Base-by-base conservation (phyloP, 371 early-diverging fungal species). In the Mucor racemosus region DNA sequence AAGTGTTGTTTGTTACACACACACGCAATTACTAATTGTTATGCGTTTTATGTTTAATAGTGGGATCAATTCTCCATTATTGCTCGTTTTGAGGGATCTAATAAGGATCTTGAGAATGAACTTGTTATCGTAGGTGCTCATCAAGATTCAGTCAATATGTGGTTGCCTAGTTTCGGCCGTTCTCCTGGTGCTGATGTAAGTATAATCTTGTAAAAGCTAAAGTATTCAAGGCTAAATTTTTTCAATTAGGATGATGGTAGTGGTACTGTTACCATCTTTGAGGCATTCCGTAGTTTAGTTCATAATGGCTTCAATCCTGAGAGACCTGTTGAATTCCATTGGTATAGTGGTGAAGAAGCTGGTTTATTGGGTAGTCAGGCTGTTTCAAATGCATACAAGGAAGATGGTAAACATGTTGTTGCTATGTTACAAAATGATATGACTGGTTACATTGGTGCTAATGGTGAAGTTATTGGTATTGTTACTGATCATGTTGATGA, bases 251-350 rank as follows among this genome's bases (percentile, higher is more conserved):
- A 96, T 68, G 94, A 95, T 81, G 97, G 95, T 39, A 90, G 91
- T 62, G 99, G 99, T 11, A 91, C 92, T 0, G 88, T 90, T 4
- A 94, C 96, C 1, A 93, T 94, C 53, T 79, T 96, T 50, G 96
- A 96, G 75, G 88, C 95, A 26, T 91, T 95, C 86, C 87, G 93
- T 35, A 84, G 76, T 39, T 74, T 96, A 3, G 81, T 95, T 35
- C 65, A 78, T 8, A 84, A 80, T 50, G 88, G 86, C 0, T 94
- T 95, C 76, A 80, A 77, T 26, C 97, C 96, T 15, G 73, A 82
- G 44, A 82, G 92, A 60, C 87, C 96, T 15, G 91, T 98, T 39
- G 97, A 97, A 74, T 96, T 97, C 86, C 97, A 97, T 77, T 98
- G 94, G 94, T 97, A 94, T 68, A 90, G 94, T 63, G 95, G 86